phyloP scores from a whole-genome alignment of 208 protist species.

The Angomonas deanei region DNA sequence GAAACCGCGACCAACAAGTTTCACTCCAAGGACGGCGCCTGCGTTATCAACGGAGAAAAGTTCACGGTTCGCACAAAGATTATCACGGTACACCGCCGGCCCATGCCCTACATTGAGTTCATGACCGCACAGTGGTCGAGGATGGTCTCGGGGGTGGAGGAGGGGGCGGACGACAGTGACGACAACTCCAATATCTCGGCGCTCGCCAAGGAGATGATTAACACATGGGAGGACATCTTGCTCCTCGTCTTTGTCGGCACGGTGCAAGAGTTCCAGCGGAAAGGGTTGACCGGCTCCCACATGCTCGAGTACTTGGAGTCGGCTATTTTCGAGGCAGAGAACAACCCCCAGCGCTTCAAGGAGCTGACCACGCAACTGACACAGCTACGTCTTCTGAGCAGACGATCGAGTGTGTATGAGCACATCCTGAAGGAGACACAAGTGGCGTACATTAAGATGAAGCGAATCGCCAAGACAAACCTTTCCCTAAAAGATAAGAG shows the following conservation, averaged over 20 bases:
- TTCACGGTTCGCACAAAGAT: slow-evolving; percentile 28
- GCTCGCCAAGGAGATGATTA: not conserved
- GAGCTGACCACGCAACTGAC: slow-evolving; percentile 24
- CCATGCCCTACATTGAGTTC: slow-evolving; percentile 37
- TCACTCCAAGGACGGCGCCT: too few relatives aligned
- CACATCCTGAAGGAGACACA: slow-evolving; percentile 44
- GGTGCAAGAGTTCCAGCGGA: slow-evolving; percentile 24
- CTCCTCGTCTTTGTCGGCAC: slow-evolving; percentile 33
- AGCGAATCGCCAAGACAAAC: slow-evolving; percentile 17
- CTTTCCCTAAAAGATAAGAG: slow-evolving; percentile 18
- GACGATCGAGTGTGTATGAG: slow-evolving; percentile 31
- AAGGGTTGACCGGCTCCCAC: slow-evolving; percentile 27
- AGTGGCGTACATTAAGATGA: slow-evolving; percentile 29
- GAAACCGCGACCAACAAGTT: too few relatives aligned
- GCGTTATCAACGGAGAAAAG: not conserved
- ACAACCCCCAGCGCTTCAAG: not conserved
- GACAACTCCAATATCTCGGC: not conserved
- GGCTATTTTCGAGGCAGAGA: slow-evolving; percentile 20
- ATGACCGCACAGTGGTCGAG: slow-evolving; percentile 32
- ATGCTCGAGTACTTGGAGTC: slow-evolving; percentile 46
- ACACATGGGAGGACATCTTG: slow-evolving; percentile 33
- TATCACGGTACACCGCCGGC: slow-evolving; percentile 47
- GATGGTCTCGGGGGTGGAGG: slow-evolving; percentile 9
- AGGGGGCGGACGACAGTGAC: not conserved
- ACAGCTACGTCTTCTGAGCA: slow-evolving; percentile 41